phyloP scores from a whole-genome alignment of 768 basidiomycete species.

The Pleurotus ostreatus region DNA sequence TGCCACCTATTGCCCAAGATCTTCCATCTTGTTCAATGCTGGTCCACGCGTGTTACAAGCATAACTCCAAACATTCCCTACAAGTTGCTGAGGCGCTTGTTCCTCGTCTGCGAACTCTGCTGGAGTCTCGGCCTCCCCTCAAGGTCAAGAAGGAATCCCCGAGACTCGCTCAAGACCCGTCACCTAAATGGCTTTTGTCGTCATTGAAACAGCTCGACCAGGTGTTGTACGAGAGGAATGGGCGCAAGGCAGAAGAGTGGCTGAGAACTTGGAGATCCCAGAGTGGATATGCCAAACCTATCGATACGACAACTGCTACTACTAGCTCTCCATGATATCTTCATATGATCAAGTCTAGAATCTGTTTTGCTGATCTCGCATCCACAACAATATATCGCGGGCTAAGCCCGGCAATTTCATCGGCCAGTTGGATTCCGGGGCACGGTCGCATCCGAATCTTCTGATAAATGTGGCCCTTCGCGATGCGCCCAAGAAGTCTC shows the following conservation, averaged over 20 bases:
- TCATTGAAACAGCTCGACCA: constrained; percentile 5
- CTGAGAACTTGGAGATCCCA: constrained; percentile 24
- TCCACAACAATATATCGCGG: too few relatives aligned
- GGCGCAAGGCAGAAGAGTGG: constrained; percentile 26
- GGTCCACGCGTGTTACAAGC: constrained; percentile 49
- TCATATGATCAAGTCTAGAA: background rate
- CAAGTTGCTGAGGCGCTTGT: constrained; percentile 39
- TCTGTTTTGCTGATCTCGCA: background rate
- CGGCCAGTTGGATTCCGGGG: too few relatives aligned
- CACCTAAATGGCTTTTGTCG: constrained; percentile 1
- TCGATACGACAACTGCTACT: background rate
- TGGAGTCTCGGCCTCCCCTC: constrained; percentile 8
- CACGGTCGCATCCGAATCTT: too few relatives aligned
- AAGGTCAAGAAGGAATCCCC: background rate
- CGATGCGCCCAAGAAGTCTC: too few relatives aligned
- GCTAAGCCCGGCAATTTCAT: too few relatives aligned
- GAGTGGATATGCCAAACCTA: constrained; percentile 18
- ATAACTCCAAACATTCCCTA: constrained; percentile 30
- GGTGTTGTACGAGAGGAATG: background rate
- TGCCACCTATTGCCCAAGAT: constrained; percentile 53
- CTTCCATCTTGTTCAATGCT: constrained; percentile 55
- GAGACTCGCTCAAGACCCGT: constrained; percentile 2
- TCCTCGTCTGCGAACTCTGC: constrained; percentile 31
- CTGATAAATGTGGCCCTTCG: too few relatives aligned
- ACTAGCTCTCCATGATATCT: background rate